phyloP scores from a whole-genome alignment of 169 alveolate species.

The Cryptosporidium tyzzeri region DNA sequence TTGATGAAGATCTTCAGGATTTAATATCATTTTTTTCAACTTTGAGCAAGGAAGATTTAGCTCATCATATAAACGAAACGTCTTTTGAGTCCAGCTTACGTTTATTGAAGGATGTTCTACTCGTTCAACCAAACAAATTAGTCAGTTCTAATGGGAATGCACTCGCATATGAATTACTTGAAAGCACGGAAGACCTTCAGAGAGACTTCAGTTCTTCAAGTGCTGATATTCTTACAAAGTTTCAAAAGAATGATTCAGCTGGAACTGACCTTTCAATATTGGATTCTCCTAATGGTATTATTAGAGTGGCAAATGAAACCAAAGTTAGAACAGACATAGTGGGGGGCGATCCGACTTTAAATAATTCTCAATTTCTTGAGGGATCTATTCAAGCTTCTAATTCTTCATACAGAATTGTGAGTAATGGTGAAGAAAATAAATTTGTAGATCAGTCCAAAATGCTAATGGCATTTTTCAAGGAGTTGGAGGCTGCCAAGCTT shows the following conservation, averaged over 20 bases:
- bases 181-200: not conserved
- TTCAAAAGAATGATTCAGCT: not conserved
- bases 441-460: constrained; percentile 6
- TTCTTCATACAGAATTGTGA: not conserved
- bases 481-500: constrained; percentile 67
- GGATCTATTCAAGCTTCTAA: not conserved
- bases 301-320: not conserved
- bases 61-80: constrained; percentile 31
- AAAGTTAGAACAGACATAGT: not conserved
- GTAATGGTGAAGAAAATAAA: not conserved
- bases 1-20: constrained; percentile 66
- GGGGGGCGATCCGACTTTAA: not conserved
- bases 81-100: constrained; percentile 56
- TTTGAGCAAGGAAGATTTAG: constrained; percentile 16
- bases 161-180: not conserved
- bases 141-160: not conserved
- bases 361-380: not conserved
- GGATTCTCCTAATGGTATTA: constrained; percentile 1
- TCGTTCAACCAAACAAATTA: constrained; percentile 16
- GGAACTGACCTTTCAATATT: not conserved
- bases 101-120: constrained; percentile 37
- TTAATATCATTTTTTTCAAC: constrained; percentile 61
- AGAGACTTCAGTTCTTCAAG: not conserved
- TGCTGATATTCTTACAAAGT: not conserved
- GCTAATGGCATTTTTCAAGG: constrained; percentile 60